Evolutionary conservation across 208 protist genomes (phyloP).

Genomic region (Lotmaria passim): DNA sequence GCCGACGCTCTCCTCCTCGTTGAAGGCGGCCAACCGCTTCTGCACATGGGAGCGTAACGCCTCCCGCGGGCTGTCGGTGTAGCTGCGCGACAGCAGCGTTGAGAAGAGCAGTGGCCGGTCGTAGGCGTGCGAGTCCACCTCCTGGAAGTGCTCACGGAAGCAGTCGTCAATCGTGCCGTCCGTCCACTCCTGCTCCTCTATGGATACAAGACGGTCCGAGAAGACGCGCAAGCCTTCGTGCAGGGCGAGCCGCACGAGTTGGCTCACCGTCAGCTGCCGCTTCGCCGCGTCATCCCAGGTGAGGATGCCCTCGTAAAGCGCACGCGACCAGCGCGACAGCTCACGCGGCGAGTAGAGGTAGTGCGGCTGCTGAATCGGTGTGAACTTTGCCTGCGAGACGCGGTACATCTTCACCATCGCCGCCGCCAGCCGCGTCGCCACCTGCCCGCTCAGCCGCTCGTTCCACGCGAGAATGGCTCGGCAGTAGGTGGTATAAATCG

Average conservation of each 20-base stretch:
- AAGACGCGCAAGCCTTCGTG: slow-evolving; percentile 99
- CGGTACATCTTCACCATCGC: slow-evolving; percentile 98
- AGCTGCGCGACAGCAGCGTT: slow-evolving; percentile 93
- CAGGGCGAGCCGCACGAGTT: slow-evolving; percentile 94
- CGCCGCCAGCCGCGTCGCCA: slow-evolving; percentile 72
- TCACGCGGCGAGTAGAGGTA: slow-evolving; percentile 99
- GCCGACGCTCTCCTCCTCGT: slow-evolving; percentile 96
- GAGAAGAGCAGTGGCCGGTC: slow-evolving; percentile 96
- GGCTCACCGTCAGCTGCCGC: slow-evolving; percentile 34
- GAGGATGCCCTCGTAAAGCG: slow-evolving; percentile 95
- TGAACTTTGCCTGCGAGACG: slow-evolving; percentile 94
- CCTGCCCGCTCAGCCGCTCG: slow-evolving; percentile 34
- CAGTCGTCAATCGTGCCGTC: slow-evolving; percentile 78
- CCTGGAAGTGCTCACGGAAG: slow-evolving; percentile 88
- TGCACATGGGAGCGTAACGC: slow-evolving; percentile 93
- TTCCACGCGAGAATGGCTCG: slow-evolving; percentile 89
- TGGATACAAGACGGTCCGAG: slow-evolving; percentile 93
- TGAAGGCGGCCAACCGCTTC: slow-evolving; percentile 92
- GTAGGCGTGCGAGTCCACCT: slow-evolving; percentile 55
- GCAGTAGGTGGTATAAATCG: slow-evolving; percentile 99
- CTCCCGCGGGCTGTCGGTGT: slow-evolving; percentile 88
- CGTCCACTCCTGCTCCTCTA: slow-evolving; percentile 96
- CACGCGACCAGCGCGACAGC: slow-evolving; percentile 97
- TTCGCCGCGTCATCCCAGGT: slow-evolving; percentile 64
- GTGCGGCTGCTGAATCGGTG: slow-evolving; percentile 95